These are phyloP conservation scores for Kodamaea sp. DNA, from an alignment of 1,139 yeast species.

Conservation along the genomic window DNA sequence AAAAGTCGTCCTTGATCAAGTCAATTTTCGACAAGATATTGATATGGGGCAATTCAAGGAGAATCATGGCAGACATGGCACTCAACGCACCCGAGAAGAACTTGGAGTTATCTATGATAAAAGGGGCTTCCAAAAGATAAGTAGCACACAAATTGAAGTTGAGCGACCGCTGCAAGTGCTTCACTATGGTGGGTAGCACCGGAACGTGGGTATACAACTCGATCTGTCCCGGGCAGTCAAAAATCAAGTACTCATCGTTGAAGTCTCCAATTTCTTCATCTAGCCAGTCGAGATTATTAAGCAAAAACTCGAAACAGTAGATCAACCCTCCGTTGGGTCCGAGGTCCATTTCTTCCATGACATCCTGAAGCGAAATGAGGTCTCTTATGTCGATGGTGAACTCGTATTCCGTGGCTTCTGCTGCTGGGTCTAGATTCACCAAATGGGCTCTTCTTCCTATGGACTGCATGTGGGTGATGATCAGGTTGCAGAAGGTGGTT, in stretches of 20 bases:
- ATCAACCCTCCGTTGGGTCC: constrained; percentile 97
- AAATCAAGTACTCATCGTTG: constrained; percentile 89
- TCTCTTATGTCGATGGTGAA: constrained; percentile 93
- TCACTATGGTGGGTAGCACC: constrained; percentile 82
- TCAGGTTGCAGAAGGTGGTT: constrained; percentile 86
- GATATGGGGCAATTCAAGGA: constrained; percentile 91
- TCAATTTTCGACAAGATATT: constrained; percentile 87
- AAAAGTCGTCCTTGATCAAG: constrained; percentile 72
- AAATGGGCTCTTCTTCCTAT: constrained; percentile 92
- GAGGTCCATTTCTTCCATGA: constrained; percentile 90
- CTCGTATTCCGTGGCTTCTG: constrained; percentile 88
- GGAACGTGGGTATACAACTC: constrained; percentile 96
- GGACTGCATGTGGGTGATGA: constrained; percentile 85
- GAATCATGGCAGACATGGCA: constrained; percentile 98
- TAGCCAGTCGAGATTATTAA: constrained; percentile 91
- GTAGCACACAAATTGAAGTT: constrained; percentile 91
- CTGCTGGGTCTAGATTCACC: constrained; percentile 96
- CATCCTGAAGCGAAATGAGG: constrained; percentile 86
- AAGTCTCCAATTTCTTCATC: constrained; percentile 94
- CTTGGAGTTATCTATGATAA: constrained; percentile 84
- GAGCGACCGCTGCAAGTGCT: constrained; percentile 74
- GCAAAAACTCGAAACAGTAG: constrained; percentile 87
- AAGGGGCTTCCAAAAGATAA: constrained; percentile 90
- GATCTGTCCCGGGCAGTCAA: constrained; percentile 98
- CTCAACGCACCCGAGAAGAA: constrained; percentile 93